Evolutionary conservation across 2,329 filamentous ascomycete species (phyloP).

Genomic region (Aspergillus spinulosporus): DNA sequence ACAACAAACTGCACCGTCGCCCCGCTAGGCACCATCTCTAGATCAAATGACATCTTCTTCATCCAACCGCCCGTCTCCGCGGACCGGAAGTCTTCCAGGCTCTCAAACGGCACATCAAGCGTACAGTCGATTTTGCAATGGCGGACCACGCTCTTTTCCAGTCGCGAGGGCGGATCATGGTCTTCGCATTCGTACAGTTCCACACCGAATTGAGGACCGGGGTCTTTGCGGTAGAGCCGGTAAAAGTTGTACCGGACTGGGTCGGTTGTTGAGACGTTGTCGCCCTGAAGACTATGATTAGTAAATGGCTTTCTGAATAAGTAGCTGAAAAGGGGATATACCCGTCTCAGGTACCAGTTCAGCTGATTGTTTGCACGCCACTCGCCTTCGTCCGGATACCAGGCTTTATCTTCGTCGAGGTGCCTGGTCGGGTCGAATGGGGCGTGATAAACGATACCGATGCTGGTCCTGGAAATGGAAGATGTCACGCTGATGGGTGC

Average conservation of each 20-base stretch:
- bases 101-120: not conserved
- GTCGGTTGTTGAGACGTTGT: slow-evolving; percentile 7
- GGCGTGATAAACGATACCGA: not conserved
- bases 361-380: slow-evolving; percentile 6
- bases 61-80: not conserved
- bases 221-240: slow-evolving; percentile 3
- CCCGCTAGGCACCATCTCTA: slow-evolving; percentile 10
- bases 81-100: not conserved
- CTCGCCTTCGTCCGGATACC: slow-evolving; percentile 6
- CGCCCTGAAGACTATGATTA: not conserved
- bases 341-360: slow-evolving; percentile 4
- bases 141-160: not conserved
- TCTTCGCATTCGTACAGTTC: slow-evolving; percentile 3
- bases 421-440: not conserved
- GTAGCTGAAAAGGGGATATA: not conserved
- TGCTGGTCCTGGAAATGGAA: slow-evolving; percentile 4
- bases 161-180: not conserved
- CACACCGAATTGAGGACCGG: not conserved
- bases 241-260: slow-evolving; percentile 1
- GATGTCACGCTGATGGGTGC: slow-evolving; percentile 10
- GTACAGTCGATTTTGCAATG: slow-evolving; percentile 5
- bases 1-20: slow-evolving; percentile 5
- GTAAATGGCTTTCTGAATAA: not conserved
- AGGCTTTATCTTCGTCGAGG: slow-evolving; percentile 2
- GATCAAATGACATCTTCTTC: slow-evolving; percentile 8